Evolutionary conservation across 768 basidiomycete genomes (phyloP), one percentile per base, ranked within the genome.

Genomic region (Tulasnella sp.): DNA sequence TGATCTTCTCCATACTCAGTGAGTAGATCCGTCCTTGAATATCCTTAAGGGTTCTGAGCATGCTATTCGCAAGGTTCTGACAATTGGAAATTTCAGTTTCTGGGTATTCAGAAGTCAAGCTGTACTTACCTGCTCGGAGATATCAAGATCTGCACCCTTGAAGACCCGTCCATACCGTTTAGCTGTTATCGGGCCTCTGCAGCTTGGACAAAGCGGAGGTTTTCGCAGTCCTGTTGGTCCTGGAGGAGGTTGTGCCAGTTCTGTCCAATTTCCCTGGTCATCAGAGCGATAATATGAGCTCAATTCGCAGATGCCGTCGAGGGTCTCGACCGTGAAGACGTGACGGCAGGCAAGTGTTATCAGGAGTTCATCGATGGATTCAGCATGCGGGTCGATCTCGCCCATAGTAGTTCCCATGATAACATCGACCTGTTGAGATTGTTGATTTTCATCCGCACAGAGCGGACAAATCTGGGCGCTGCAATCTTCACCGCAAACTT

Each of bases 401-500:
- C 55, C 63, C 4, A 83, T 62, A 0, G 69, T 69, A 12, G 71
- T 69, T 22, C 71, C 66, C 63, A 79, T 58, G 54, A 83, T 65
- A n/a, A 81, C 56, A 58, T 84, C 82, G 16, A 78, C 81, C 12
- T 81, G 65, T 22, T 66, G 63, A 1, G 64, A 54, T 45, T 66
- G 68, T 19, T 62, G 51, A 1, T 69, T 63, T 1, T 59, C 59
- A 10, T 71, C 45, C 1, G 71, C 69, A 54, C 82, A 84, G 4
- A 50, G 13, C 2, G 70, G 69, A 55, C 82, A 85, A 5, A 69
- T 55, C 63, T 82, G 81, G 1, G 67, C 59, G 0, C 49, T 29
- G 58, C 83, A 85, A 13, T 70, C 64, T 61, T 85, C 83, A 5
- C 81, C 79, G 48, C 81, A 83, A 0, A 84, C 80, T 83, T 9